These are phyloP conservation scores for Gnomoniopsis sp. DNA, from an alignment of 2,329 filamentous ascomycete genomes.

Conservation along the genomic window DNA sequence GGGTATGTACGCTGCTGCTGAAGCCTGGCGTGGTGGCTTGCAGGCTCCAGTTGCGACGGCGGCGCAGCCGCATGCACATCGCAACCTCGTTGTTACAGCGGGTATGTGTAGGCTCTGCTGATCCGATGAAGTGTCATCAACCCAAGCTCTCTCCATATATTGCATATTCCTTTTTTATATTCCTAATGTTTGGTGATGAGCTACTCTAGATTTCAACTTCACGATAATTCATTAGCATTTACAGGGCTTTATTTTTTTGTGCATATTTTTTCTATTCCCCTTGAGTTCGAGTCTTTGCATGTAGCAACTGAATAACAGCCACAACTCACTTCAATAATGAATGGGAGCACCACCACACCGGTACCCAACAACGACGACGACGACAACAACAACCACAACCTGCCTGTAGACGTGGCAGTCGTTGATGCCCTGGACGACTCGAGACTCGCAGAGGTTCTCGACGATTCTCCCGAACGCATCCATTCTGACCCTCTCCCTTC, in stretches of 20 bases:
- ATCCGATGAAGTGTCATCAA: not conserved
- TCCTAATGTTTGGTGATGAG: not conserved
- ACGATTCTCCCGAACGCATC: constrained; percentile 9
- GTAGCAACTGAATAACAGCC: too few relatives aligned
- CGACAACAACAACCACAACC: not conserved
- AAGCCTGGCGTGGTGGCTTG: not conserved
- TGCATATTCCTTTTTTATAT: not conserved
- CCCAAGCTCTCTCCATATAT: not conserved
- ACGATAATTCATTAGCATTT: not conserved
- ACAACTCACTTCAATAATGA: too few relatives aligned
- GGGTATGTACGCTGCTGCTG: too few relatives aligned
- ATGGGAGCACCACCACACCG: not conserved
- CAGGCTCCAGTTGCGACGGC: not conserved
- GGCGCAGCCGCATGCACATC: not conserved
- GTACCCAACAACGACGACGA: not conserved
- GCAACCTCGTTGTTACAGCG: not conserved
- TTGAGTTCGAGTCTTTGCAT: too few relatives aligned
- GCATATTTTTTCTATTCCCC: too few relatives aligned
- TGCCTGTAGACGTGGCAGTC: constrained; percentile 1
- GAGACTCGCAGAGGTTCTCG: constrained; percentile 6
- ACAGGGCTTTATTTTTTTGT: too few relatives aligned
- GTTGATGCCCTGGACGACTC: constrained; percentile 7
- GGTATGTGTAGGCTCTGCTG: not conserved
- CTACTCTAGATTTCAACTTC: not conserved
- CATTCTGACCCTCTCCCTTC: constrained; percentile 10